Percentiles rank a stretch among this genome's conserved stretches.
Conservation (phyloP, 176 grass and related monocot genomes). For the Secale cereale region DNA sequence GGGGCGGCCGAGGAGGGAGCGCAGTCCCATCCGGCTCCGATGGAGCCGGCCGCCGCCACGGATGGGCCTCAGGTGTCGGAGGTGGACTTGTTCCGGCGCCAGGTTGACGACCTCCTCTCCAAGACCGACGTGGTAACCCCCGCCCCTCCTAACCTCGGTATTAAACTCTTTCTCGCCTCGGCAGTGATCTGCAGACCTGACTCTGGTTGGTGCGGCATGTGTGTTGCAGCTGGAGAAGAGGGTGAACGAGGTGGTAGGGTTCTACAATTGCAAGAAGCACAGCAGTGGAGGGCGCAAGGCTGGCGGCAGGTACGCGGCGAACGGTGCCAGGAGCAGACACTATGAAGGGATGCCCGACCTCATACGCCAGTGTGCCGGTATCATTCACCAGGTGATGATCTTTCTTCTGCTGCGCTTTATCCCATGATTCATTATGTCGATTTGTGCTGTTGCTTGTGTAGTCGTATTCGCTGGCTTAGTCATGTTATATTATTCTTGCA, state of each 20-base stretch:
- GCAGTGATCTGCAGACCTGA: background rate
- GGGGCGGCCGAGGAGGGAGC: background rate
- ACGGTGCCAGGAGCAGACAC: conserved; percentile 23
- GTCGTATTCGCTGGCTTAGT: background rate
- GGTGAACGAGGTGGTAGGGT: conserved; percentile 55
- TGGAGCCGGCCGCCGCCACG: background rate
- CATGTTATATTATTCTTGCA: background rate
- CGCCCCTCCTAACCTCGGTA: background rate
- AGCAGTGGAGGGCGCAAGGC: conserved; percentile 30
- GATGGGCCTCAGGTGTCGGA: background rate
- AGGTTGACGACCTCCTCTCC: conserved; percentile 42
- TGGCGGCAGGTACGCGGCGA: conserved; percentile 8
- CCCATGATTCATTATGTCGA: background rate
- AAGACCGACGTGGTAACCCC: conserved; percentile 47
- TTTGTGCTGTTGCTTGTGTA: too few species aligned
- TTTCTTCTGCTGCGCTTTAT: conserved; percentile 5
- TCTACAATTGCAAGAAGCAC: conserved; percentile 53
- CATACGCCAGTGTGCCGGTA: conserved; percentile 57
- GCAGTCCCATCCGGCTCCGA: too few species aligned
- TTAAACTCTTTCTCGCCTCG: background rate
- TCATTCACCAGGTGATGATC: conserved; percentile 59
- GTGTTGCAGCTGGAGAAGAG: conserved; percentile 59
- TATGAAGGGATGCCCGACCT: conserved; percentile 61
- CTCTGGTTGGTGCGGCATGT: background rate
- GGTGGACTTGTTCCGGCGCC: conserved; percentile 37